These are phyloP conservation scores for Phytophthora quininea DNA, from an alignment of 352 stramenopile genomes.

Conservation along the genomic window DNA sequence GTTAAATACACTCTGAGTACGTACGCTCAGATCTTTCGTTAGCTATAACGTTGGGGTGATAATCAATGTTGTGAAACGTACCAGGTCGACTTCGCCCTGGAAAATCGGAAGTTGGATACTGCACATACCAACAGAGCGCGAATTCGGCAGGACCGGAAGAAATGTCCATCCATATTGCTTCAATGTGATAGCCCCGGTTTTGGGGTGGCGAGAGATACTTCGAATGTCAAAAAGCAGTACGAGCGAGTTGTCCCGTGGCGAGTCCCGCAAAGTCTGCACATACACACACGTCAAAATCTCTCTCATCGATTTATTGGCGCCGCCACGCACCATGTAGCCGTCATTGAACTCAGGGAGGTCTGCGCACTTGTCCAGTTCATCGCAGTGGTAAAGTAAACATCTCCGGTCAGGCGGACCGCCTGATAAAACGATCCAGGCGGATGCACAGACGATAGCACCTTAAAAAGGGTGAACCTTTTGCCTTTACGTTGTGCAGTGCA, in stretches of 20 bases:
- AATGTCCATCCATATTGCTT: conserved; percentile 73
- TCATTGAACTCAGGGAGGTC: conserved; percentile 64
- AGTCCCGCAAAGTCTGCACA: conserved; percentile 54
- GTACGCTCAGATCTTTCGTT: too few species aligned
- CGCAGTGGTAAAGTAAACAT: conserved; percentile 65
- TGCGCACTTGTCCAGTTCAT: conserved; percentile 67
- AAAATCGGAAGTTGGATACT: conserved; percentile 71
- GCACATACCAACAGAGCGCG: conserved; percentile 38
- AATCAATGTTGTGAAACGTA: conserved; percentile 21
- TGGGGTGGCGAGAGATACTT: conserved; percentile 45
- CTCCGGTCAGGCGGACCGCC: conserved; percentile 50
- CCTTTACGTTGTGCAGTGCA: conserved; percentile 69
- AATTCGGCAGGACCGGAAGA: conserved; percentile 50
- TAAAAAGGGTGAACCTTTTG: conserved; percentile 54
- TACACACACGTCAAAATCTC: conserved; percentile 4
- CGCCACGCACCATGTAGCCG: conserved; percentile 50
- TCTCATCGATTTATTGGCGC: neutral
- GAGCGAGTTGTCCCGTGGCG: conserved; percentile 27
- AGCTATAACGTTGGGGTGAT: too few species aligned
- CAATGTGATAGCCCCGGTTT: conserved; percentile 49
- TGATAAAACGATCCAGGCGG: conserved; percentile 75
- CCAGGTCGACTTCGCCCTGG: conserved; percentile 61
- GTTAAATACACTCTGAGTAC: conserved; percentile 44
- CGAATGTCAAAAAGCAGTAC: conserved; percentile 67
- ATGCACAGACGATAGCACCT: conserved; percentile 57